phyloP scores from a whole-genome alignment of 1,284 basidiomycete genomes.

The Dichomitus squalens region DNA sequence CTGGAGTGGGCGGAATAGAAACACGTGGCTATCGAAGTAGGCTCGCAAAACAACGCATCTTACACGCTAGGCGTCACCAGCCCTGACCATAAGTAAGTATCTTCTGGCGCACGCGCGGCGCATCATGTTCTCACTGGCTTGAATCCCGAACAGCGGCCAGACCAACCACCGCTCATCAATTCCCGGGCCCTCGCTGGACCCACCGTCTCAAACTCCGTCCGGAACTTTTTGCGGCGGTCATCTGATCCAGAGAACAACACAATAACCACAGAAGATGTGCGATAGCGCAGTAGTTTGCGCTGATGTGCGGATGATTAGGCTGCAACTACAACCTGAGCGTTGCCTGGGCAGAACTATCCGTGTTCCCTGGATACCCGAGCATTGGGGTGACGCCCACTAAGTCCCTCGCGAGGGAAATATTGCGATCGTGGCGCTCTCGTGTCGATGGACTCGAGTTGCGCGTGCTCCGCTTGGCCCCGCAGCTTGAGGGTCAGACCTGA shows the following conservation, averaged over 20 bases:
- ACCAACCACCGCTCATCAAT: background rate
- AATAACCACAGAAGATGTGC: background rate
- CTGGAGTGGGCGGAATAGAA: background rate
- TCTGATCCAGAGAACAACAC: background rate
- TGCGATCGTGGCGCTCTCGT: no score
- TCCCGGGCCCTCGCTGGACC: background rate
- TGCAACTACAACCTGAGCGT: no score
- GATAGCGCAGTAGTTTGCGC: background rate
- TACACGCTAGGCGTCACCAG: background rate
- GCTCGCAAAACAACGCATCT: background rate
- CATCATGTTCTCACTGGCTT: background rate
- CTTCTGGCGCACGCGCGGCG: background rate
- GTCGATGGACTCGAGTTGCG: no score
- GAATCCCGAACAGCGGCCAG: background rate
- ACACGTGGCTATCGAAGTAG: background rate
- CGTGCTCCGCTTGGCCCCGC: no score
- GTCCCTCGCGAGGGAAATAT: no score
- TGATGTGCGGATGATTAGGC: no score
- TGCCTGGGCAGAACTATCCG: no score
- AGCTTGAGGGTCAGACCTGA: no score
- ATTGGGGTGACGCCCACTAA: no score
- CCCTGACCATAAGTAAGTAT: background rate
- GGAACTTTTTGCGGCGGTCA: background rate
- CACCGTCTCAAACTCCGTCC: background rate
- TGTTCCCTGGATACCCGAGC: no score